Percentiles rank a stretch among this genome's conserved stretches.
Conservation (phyloP, 2,329 filamentous ascomycete genomes). For the Fusarium virguliforme region DNA sequence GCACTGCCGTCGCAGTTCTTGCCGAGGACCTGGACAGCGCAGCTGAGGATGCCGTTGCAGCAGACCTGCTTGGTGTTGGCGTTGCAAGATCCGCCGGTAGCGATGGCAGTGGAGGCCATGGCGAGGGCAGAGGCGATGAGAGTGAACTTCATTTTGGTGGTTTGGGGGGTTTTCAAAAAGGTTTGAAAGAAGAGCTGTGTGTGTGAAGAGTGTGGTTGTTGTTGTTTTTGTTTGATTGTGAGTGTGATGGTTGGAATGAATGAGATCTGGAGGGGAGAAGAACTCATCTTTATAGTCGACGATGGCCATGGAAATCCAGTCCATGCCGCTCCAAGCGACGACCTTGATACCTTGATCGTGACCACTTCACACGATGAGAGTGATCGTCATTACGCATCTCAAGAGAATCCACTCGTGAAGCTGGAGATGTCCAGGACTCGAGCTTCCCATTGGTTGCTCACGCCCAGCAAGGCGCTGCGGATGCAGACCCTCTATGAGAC, state of each 20-base stretch:
- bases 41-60: constrained; percentile 10
- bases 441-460: not conserved
- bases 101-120: not conserved
- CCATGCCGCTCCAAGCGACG: constrained; percentile 6
- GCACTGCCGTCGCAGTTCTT: constrained; percentile 2
- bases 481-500: not conserved
- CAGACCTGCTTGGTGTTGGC: constrained; percentile 17
- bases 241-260: constrained; percentile 2
- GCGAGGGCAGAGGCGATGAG: constrained; percentile 9
- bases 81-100: not conserved
- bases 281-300: constrained; percentile 1
- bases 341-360: not conserved
- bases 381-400: constrained; percentile 4
- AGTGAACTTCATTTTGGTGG: constrained; percentile 9
- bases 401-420: constrained; percentile 1
- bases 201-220: not conserved
- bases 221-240: not conserved
- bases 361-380: not conserved
- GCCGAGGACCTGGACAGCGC: not conserved
- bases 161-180: not conserved
- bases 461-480: not conserved
- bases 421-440: not conserved
- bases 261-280: not conserved
- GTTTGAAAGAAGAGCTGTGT: not conserved
- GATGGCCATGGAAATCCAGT: not conserved